These are phyloP conservation scores for Eucalyptus marginata DNA, from an alignment of 345 rosid genomes.

Conservation along the genomic window DNA sequence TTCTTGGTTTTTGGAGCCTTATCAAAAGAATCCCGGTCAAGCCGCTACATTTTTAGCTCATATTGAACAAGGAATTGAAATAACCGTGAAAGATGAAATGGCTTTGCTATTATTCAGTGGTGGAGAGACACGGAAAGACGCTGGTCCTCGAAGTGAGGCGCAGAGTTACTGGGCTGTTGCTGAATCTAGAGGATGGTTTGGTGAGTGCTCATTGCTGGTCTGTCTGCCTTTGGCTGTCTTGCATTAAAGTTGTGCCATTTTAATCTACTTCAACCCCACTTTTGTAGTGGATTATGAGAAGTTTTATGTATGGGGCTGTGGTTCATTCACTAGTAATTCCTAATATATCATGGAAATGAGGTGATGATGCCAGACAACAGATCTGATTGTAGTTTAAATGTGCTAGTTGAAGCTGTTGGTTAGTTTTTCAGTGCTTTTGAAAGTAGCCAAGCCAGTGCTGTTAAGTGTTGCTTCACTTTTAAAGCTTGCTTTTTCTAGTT, in stretches of 20 bases:
- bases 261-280: background rate
- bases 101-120: constrained; percentile 95
- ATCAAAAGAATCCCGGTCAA: constrained; percentile 90
- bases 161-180: constrained; percentile 99
- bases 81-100: constrained; percentile 41
- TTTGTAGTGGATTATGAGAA: background rate
- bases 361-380: background rate
- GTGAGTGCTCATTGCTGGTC: constrained; percentile 34
- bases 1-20: constrained; percentile 91
- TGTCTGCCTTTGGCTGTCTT: background rate
- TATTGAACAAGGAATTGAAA: constrained; percentile 68
- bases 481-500: background rate
- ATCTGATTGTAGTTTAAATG: background rate
- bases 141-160: constrained; percentile 96
- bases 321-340: background rate
- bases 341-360: background rate
- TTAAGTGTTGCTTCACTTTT: background rate
- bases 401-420: background rate
- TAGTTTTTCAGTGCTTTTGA: background rate
- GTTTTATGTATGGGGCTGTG: background rate
- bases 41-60: constrained; percentile 82
- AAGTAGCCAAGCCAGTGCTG: background rate
- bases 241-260: background rate
- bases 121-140: constrained; percentile 92
- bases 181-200: constrained; percentile 93